These are phyloP conservation scores for Talinum fruticosum DNA, from an alignment of 148 eudicot genomes.

Conservation along the genomic window DNA sequence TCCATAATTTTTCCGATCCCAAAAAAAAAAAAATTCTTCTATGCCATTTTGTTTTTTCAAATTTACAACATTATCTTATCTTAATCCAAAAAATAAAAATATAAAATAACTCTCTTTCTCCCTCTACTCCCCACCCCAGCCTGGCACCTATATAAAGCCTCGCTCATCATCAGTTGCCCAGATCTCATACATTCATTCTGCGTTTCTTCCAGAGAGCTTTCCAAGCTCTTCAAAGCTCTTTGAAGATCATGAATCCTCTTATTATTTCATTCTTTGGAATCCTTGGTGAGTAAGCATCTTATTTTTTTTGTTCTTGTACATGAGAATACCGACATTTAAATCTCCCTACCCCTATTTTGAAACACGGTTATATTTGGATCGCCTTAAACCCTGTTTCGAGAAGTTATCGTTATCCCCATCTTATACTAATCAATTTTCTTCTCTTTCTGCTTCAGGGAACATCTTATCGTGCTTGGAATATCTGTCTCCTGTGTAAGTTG, in stretches of 20 bases:
- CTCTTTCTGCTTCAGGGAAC: constrained; percentile 3
- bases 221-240: background rate
- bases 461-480: constrained; percentile 12
- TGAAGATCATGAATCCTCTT: background rate
- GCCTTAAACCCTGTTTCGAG: background rate
- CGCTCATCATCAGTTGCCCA: background rate
- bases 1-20: background rate
- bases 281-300: background rate
- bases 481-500: constrained; percentile 16
- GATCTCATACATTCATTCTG: background rate
- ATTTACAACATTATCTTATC: background rate
- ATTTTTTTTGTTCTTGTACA: background rate
- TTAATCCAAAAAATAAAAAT: no score
- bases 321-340: no score
- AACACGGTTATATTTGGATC: background rate
- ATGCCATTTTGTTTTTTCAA: background rate
- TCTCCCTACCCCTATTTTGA: no score
- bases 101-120: no score
- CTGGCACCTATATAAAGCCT: background rate
- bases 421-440: background rate
- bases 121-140: background rate
- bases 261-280: constrained; percentile 2
- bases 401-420: no score
- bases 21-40: no score
- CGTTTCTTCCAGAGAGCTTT: background rate